Base-by-base conservation (phyloP, 148 eudicot species). In the Dianthus caryophyllus region DNA sequence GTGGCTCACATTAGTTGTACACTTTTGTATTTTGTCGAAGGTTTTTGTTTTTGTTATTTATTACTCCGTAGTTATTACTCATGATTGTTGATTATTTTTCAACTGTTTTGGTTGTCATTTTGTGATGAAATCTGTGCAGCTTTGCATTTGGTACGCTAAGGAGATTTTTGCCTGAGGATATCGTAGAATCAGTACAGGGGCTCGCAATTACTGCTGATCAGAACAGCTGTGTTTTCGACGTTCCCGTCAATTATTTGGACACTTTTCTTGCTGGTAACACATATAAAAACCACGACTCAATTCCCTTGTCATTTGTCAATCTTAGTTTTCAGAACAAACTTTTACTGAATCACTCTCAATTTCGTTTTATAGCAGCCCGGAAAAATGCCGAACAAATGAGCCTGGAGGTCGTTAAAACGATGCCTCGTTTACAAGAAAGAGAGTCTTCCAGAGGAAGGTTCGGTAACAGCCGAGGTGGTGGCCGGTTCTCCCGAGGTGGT, bases 381-480 rank as follows among this genome's bases (percentile, higher is more conserved):
- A 60, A 60, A 33, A 60, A 78, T 80, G 92, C 92, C 13, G 81
- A 83, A 31, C 81, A 81, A 66, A 87, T 86, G 71, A 93, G 82
- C 65, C 62, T 93, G 61, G 85, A 81, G 73, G 95, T 88, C 46
- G 85, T 93, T 60, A 80, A 79, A 74, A 54, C 67, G 61, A 65
- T 93, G 76, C 98, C 97, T 30, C 72, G 33, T 16, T 70, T 93
- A 76, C 90, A 89, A 77, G 88, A 84, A 68, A 85, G 76, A 69
- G 98, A 87, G 0, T 50, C 69, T 27, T 60, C 88, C 13, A 77
- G 79, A 38, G 75, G 90, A 24, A 79, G 92, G 64, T 87, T 79
- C 51, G 89, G 95, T 31, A 54, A 70, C 11, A 75, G 73, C 38
- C 69, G 88, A n/a, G 66, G 76, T 38, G 90, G 90, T 14, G 66